These are phyloP conservation scores for Claviceps sp. DNA, from an alignment of 2,329 filamentous ascomycete species.

Conservation along the genomic window DNA sequence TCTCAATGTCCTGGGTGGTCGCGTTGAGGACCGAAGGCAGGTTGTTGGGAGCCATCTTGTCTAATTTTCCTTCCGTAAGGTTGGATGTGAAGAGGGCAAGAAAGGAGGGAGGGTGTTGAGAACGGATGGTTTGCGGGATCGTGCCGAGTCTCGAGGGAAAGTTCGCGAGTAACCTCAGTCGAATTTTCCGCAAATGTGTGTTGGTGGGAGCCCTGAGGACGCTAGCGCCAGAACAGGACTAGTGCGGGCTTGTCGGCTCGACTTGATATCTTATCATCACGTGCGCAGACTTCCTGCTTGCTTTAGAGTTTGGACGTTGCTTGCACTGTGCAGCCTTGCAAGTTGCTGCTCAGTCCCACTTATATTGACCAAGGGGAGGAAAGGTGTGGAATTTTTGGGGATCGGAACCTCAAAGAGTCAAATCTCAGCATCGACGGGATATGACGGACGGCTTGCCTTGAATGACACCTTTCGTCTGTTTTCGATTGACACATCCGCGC, in stretches of 20 bases:
- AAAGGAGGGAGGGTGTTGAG: slow-evolving; percentile 14
- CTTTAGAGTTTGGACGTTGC: slow-evolving; percentile 2
- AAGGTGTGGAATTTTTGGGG: slow-evolving; percentile 21
- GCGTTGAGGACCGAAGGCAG: slow-evolving; percentile 93
- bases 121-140: slow-evolving; percentile 10
- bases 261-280: slow-evolving; percentile 12
- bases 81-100: slow-evolving; percentile 15
- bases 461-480: not conserved
- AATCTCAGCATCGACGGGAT: not conserved
- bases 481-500: not conserved
- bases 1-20: slow-evolving; percentile 97
- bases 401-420: not conserved
- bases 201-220: slow-evolving; percentile 21
- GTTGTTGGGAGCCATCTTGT: slow-evolving; percentile 91
- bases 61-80: slow-evolving; percentile 25
- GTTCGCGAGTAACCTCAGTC: slow-evolving; percentile 24
- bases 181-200: slow-evolving; percentile 28
- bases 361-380: not conserved
- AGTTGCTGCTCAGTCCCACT: not conserved
- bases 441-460: not conserved
- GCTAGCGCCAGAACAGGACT: slow-evolving; percentile 14
- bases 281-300: slow-evolving; percentile 17
- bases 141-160: slow-evolving; percentile 22
- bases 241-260: slow-evolving; percentile 7
- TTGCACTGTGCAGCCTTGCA: not conserved